These are phyloP conservation scores for Telfairia occidentalis DNA, from an alignment of 331 rosid species.

Conservation along the genomic window DNA sequence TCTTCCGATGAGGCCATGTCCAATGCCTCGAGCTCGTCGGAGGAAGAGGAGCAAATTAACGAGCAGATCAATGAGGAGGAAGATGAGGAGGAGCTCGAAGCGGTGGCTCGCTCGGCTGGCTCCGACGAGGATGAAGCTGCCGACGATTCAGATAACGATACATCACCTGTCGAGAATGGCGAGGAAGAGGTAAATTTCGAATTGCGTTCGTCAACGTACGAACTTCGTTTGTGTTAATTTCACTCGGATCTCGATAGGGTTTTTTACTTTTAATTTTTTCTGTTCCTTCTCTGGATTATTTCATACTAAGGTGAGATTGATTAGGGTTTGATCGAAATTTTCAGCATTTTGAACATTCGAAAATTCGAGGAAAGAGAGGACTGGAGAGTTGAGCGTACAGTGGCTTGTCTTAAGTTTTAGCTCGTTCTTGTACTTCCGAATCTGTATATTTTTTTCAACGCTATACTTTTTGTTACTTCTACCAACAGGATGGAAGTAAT, in stretches of 20 bases:
- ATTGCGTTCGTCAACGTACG: not conserved
- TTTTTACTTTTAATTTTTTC: not conserved
- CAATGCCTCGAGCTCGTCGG: slow-evolving; percentile 41
- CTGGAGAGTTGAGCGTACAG: not conserved
- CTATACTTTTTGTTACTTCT: not conserved
- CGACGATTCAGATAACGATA: slow-evolving; percentile 26
- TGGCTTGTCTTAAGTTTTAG: not conserved
- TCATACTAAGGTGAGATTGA: not conserved
- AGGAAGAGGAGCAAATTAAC: slow-evolving; percentile 47
- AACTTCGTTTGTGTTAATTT: not conserved
- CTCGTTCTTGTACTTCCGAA: not conserved
- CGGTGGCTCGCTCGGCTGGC: slow-evolving; percentile 71
- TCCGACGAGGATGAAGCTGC: slow-evolving; percentile 47
- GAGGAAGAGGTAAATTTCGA: slow-evolving; percentile 41
- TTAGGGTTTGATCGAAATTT: not conserved
- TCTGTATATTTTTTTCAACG: not conserved
- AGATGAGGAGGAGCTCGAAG: slow-evolving; percentile 85
- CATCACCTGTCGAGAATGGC: slow-evolving; percentile 30
- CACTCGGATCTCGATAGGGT: slow-evolving; percentile 6
- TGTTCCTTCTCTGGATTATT: not conserved
- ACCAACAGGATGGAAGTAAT: slow-evolving; percentile 32
- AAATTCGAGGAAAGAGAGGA: not conserved
- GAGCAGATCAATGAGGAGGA: slow-evolving; percentile 67
- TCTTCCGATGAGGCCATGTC: slow-evolving; percentile 74
- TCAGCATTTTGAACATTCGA: not conserved